Conservation (phyloP, 2,329 filamentous ascomycete genomes). For the Alternaria gansuensis region DNA sequence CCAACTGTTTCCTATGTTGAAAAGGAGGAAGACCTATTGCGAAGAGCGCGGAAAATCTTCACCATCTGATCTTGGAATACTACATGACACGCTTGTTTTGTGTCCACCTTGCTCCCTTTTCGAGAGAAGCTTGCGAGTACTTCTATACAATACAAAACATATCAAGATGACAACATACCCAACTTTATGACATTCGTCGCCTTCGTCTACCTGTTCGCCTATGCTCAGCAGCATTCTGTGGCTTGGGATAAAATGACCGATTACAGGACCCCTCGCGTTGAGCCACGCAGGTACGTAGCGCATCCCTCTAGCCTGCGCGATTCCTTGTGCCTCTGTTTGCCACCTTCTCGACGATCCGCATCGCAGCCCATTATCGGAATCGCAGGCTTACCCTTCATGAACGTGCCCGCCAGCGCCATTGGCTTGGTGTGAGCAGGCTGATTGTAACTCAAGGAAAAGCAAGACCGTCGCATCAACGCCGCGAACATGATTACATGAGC, state of each 20-base stretch:
- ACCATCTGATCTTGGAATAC: not conserved
- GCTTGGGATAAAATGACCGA: not conserved
- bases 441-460: not conserved
- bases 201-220: not conserved
- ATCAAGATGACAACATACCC: not conserved
- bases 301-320: not conserved
- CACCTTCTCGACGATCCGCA: slow-evolving; percentile 2
- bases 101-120: not conserved
- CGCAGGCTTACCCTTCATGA: slow-evolving; percentile 6
- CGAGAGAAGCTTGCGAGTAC: not conserved
- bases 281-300: not conserved
- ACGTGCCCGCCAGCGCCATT: not conserved
- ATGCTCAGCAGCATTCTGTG: not conserved
- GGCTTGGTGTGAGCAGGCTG: not conserved
- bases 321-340: not conserved
- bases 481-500: not conserved
- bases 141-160: not conserved
- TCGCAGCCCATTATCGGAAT: slow-evolving; percentile 2
- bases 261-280: not conserved
- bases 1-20: slow-evolving; percentile 10
- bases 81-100: not conserved
- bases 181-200: not conserved
- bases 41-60: not conserved
- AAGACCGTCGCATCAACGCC: not conserved
- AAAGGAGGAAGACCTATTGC: not conserved